phyloP scores from a whole-genome alignment of 768 basidiomycete species.

The Tremella yokohamensis region DNA sequence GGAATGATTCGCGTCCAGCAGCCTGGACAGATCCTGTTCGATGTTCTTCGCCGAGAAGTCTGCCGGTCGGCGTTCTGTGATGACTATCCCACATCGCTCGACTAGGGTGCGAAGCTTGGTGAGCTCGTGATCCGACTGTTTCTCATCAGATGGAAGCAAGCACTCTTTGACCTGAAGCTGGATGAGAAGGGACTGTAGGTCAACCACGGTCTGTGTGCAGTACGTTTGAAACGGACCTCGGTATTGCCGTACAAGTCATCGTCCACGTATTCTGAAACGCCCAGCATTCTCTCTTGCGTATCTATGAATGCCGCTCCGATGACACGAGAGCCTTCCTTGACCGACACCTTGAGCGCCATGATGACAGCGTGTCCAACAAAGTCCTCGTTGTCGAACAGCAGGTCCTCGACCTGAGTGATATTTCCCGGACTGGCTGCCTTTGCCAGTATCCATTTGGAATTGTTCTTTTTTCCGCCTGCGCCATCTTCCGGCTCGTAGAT shows the following conservation, averaged over 20 bases:
- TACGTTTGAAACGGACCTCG: constrained; percentile 59
- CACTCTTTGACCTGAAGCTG: constrained; percentile 98
- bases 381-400: constrained; percentile 76
- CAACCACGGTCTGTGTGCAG: background rate
- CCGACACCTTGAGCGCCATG: constrained; percentile 73
- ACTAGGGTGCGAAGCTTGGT: constrained; percentile 79
- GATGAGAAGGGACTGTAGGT: constrained; percentile 78
- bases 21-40: constrained; percentile 70
- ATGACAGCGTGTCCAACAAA: constrained; percentile 79
- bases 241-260: constrained; percentile 94
- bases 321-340: constrained; percentile 62
- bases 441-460: constrained; percentile 67
- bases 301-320: constrained; percentile 91
- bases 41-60: constrained; percentile 80
- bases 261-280: constrained; percentile 86
- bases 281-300: constrained; percentile 75
- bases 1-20: constrained; percentile 58
- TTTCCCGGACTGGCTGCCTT: constrained; percentile 76
- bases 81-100: constrained; percentile 83
- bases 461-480: constrained; percentile 60
- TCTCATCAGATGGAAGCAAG: constrained; percentile 59
- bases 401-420: constrained; percentile 67
- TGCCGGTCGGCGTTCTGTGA: constrained; percentile 84
- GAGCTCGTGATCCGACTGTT: constrained; percentile 67
- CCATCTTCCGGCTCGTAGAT: constrained; percentile 77